A percentile compares a stretch with the other conserved stretches of the same genome.
These are phyloP conservation scores for Metschnikowia reukaufii DNA, from an alignment of 805 yeast genomes.

Conservation along the genomic window DNA sequence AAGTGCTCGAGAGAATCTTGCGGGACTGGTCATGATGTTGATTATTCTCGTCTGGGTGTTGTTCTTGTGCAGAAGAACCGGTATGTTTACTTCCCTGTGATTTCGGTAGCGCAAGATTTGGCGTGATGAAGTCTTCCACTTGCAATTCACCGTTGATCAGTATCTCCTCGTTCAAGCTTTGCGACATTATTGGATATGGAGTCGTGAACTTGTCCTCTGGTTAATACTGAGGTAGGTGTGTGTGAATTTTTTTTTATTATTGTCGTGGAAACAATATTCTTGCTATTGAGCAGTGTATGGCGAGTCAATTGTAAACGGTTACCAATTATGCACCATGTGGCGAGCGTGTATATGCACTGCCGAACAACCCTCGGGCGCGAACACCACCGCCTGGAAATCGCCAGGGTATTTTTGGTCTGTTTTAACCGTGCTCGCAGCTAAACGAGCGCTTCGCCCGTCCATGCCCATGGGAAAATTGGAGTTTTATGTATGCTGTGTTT, in stretches of 20 bases:
- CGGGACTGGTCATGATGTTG: slow-evolving; percentile 11
- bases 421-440: background rate
- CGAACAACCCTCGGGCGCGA: background rate
- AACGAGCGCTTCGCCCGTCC: background rate
- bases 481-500: no score
- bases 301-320: slow-evolving; percentile 11
- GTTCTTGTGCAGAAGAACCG: slow-evolving; percentile 4
- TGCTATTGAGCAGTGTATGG: slow-evolving; percentile 1
- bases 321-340: slow-evolving; percentile 7
- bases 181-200: slow-evolving; percentile 3
- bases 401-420: background rate
- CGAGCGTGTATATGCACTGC: slow-evolving; percentile 4
- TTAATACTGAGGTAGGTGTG: background rate
- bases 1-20: slow-evolving; percentile 31
- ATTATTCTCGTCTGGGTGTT: background rate
- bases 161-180: background rate
- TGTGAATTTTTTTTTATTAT: background rate
- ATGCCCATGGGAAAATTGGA: no score
- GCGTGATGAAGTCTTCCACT: slow-evolving; percentile 9
- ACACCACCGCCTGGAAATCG: background rate
- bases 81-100: background rate
- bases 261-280: background rate
- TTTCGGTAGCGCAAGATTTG: slow-evolving; percentile 12
- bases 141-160: slow-evolving; percentile 8
- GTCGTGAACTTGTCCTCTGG: background rate